Percentiles rank a stretch among this genome's conserved stretches.
Conservation (phyloP, 495 filamentous ascomycete species). For the Penicillium manginii region DNA sequence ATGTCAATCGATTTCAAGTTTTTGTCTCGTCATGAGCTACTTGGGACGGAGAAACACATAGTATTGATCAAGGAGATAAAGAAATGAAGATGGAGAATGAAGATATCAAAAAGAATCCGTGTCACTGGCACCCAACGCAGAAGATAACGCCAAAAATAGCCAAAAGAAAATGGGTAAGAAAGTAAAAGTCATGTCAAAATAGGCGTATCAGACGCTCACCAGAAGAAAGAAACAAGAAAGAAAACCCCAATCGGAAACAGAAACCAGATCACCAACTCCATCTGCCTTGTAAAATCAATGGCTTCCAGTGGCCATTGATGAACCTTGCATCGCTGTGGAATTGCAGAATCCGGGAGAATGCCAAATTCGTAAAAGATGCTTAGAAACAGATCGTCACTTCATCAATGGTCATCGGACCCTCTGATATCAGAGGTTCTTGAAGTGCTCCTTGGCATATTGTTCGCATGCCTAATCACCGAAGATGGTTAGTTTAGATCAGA, state of each 20-base stretch:
- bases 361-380: slow-evolving; percentile 43
- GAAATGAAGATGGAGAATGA: slow-evolving; percentile 20
- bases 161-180: slow-evolving; percentile 15
- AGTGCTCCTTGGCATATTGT: slow-evolving; percentile 97
- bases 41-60: slow-evolving; percentile 28
- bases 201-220: neutral
- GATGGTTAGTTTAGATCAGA: slow-evolving; percentile 3
- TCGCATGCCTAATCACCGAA: slow-evolving; percentile 76
- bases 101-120: slow-evolving; percentile 35
- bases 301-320: slow-evolving; percentile 22
- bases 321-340: slow-evolving; percentile 38
- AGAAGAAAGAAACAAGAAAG: slow-evolving; percentile 3
- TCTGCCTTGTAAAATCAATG: slow-evolving; percentile 30
- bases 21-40: slow-evolving; percentile 3
- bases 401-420: slow-evolving; percentile 36
- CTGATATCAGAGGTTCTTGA: slow-evolving; percentile 55
- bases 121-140: slow-evolving; percentile 15
- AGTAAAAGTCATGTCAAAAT: slow-evolving; percentile 7
- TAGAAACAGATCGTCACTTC: slow-evolving; percentile 42
- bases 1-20: slow-evolving; percentile 2
- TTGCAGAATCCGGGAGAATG: slow-evolving; percentile 38
- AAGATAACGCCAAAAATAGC: slow-evolving; percentile 13
- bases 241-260: slow-evolving; percentile 10
- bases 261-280: slow-evolving; percentile 40
- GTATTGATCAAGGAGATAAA: slow-evolving; percentile 23